Base-by-base conservation (phyloP, 1,284 basidiomycete species). In the Sphaerobolus stellatus region DNA sequence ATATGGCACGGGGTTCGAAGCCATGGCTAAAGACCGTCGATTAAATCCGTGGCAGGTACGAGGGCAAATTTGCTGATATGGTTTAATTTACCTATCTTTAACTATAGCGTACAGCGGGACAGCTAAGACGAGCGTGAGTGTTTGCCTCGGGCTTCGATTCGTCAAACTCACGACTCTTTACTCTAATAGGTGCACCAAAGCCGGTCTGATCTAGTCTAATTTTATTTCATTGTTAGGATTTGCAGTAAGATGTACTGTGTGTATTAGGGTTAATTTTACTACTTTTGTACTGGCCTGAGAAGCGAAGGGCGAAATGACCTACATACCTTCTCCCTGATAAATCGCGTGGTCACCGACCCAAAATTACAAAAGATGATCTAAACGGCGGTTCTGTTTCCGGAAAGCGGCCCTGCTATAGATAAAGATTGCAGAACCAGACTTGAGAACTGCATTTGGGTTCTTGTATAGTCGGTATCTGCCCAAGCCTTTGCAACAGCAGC, bases 1-100 rank as follows among this genome's bases (percentile, higher is more conserved):
- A 68, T 78, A 98, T 71, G 89, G 86, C 0, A 73, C 78, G 34
- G 88, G 98, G 71, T 73, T 86, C 18, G 80, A 83, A 25, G 76
- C 72, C 36, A 97, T 97, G 93, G 83, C 86, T 9, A 78, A 77
- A 59, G 95, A 98, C 73, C 73, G 83, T 59, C 86, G 79, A 69
- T 70, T 89, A 58, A 98, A 99, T 67, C 72, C 82, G 22, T 87
- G 86, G 71, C 96, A 98, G 73, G 52, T 54, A 11, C 20, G 46
- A 24, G 25, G 20, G 20, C 27, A 18, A 20, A 18, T 16, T 34
- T 7, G 28, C 20, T 33, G 20, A 1, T 5, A 25, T 16, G 28
- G n/a, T 1, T 38, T 22, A n/a, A 24, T 18, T 24, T 53, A 34
- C 28, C 20, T 5, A 14, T 22, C 13, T 49, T 14, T 7, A 14